Conservation (phyloP, 768 basidiomycete species). For the Chalciporus pseudorubinellus region DNA sequence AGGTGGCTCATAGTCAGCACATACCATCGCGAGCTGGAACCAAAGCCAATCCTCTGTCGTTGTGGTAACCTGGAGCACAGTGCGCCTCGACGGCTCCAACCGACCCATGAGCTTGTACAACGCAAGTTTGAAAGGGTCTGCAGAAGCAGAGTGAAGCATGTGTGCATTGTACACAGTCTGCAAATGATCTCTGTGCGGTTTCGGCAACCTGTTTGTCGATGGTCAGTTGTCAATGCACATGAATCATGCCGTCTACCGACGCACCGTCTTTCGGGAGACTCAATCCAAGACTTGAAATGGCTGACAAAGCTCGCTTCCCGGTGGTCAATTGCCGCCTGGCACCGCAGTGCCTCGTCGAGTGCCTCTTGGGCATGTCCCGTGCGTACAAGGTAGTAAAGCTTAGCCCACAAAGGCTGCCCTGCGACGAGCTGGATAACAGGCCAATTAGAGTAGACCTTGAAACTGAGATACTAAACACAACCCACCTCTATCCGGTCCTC, state of each 20-base stretch:
- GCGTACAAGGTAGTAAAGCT: constrained; percentile 88
- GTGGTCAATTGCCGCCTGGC: constrained; percentile 68
- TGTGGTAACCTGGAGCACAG: constrained; percentile 78
- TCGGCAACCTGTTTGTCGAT: constrained; percentile 51
- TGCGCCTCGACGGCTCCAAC: constrained; percentile 77
- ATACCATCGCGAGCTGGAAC: constrained; percentile 89
- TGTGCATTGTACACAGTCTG: constrained; percentile 80
- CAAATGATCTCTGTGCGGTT: constrained; percentile 75
- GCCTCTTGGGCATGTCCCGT: constrained; percentile 83
- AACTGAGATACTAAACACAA: not conserved
- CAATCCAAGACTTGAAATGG: constrained; percentile 81
- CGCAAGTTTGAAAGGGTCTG: constrained; percentile 95
- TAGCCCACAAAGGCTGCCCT: constrained; percentile 90
- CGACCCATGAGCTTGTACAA: constrained; percentile 95
- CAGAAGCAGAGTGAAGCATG: constrained; percentile 82
- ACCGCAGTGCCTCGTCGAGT: constrained; percentile 66
- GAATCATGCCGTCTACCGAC: constrained; percentile 16
- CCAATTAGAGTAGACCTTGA: constrained; percentile 1
- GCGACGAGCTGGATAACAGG: constrained; percentile 62
- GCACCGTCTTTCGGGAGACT: constrained; percentile 75
- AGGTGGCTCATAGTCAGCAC: not conserved
- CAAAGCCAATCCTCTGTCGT: constrained; percentile 99
- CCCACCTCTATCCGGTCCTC: constrained; percentile 83
- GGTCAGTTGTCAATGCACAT: constrained; percentile 1
- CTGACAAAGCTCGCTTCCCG: constrained; percentile 81